A percentile compares a stretch with the other conserved stretches of the same genome.
Evolutionary conservation across 2,329 filamentous ascomycete genomes (phyloP).

Genomic region (Aspergillus texensis): DNA sequence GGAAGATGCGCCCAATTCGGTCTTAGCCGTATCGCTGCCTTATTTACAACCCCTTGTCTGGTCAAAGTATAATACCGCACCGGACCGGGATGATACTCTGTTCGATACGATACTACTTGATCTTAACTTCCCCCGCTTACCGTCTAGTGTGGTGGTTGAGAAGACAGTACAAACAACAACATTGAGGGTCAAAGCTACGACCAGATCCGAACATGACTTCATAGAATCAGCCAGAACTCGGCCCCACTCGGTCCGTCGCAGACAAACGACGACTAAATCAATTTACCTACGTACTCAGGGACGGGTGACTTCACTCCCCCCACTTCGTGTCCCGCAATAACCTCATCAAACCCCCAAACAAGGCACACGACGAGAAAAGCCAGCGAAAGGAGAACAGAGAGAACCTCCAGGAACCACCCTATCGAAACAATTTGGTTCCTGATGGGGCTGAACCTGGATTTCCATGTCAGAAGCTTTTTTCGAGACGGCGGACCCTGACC

Average conservation of each 20-base stretch:
- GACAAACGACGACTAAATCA: not conserved
- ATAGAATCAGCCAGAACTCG: conserved; percentile 2
- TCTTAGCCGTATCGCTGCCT: not conserved
- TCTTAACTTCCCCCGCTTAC: not conserved
- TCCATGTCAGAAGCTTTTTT: not conserved
- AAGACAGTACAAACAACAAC: not conserved
- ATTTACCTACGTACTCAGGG: not conserved
- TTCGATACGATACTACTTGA: too few species aligned
- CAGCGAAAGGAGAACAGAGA: not conserved
- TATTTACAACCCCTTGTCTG: not conserved
- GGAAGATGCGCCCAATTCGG: not conserved
- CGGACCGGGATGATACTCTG: not conserved
- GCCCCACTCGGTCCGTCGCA: not conserved
- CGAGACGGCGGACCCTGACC: too few species aligned
- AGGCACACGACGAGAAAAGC: not conserved
- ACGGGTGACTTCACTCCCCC: conserved; percentile 2
- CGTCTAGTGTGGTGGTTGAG: not conserved
- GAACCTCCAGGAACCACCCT: not conserved
- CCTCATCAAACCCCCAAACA: not conserved
- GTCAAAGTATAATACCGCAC: not conserved
- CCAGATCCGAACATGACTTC: not conserved
- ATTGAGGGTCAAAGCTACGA: not conserved
- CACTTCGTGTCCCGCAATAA: not conserved
- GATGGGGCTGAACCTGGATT: not conserved
- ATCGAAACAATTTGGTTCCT: not conserved